These are phyloP conservation scores for Penicillium robsamsonii DNA, from an alignment of 495 filamentous ascomycete species.

Conservation along the genomic window DNA sequence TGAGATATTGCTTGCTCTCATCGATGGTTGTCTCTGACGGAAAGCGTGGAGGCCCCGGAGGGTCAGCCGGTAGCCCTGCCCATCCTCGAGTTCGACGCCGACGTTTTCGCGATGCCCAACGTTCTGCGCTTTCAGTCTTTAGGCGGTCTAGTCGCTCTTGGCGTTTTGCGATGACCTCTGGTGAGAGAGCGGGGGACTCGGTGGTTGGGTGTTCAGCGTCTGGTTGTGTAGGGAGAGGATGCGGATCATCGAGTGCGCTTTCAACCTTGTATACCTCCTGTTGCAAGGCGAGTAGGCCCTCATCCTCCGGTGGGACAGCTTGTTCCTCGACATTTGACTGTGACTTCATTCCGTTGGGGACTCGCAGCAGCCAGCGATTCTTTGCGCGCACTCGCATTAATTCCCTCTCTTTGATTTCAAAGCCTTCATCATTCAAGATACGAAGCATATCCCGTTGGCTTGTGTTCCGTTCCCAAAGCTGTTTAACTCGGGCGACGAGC, in stretches of 20 bases:
- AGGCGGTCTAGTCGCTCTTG: constrained; percentile 55
- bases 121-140: constrained; percentile 62
- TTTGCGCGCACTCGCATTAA: constrained; percentile 63
- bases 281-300: constrained; percentile 41
- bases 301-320: constrained; percentile 35
- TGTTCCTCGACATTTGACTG: constrained; percentile 24
- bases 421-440: constrained; percentile 68
- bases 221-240: constrained; percentile 22
- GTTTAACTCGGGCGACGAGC: constrained; percentile 63
- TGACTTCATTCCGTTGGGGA: constrained; percentile 55
- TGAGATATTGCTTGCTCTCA: constrained; percentile 69
- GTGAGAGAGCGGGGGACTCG: constrained; percentile 42
- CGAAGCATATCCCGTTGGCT: constrained; percentile 69
- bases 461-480: constrained; percentile 74
- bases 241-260: constrained; percentile 26
- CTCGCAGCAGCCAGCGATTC: constrained; percentile 63
- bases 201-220: constrained; percentile 15
- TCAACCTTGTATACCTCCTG: constrained; percentile 43
- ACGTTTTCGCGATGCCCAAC: constrained; percentile 64
- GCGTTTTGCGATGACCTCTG: constrained; percentile 54
- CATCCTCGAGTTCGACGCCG: constrained; percentile 68
- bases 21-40: constrained; percentile 80
- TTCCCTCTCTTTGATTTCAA: constrained; percentile 65
- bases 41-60: constrained; percentile 70
- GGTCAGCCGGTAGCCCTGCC: constrained; percentile 72